phyloP scores from a whole-genome alignment of 2,329 filamentous ascomycete species.

The Aureobasidium melanogenum region DNA sequence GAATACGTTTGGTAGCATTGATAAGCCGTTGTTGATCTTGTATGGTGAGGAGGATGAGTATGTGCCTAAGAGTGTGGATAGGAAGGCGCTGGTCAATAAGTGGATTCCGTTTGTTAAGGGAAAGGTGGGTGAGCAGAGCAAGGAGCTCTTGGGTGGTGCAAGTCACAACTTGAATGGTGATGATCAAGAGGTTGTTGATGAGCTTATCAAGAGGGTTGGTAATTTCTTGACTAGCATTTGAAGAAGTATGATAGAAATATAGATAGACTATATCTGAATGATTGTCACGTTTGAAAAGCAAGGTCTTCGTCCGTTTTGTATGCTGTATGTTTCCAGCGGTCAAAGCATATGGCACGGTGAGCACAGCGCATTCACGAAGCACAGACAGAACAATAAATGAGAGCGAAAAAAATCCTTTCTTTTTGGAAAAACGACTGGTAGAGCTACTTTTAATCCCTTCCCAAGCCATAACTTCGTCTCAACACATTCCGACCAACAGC shows the following conservation, averaged over 20 bases:
- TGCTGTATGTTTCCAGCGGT: too few relatives aligned
- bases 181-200: slow-evolving; percentile 36
- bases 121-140: slow-evolving; percentile 39
- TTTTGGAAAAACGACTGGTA: slow-evolving; percentile 3
- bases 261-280: neutral
- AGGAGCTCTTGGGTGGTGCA: slow-evolving; percentile 41
- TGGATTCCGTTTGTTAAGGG: slow-evolving; percentile 46
- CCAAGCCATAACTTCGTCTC: slow-evolving; percentile 3
- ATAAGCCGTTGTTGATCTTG: slow-evolving; percentile 52
- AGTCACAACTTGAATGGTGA: slow-evolving; percentile 44
- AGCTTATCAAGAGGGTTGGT: slow-evolving; percentile 42
- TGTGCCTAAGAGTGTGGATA: slow-evolving; percentile 51
- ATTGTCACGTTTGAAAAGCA: neutral
- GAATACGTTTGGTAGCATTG: slow-evolving; percentile 56
- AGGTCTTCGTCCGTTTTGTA: too few relatives aligned
- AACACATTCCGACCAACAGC: neutral
- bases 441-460: slow-evolving; percentile 9
- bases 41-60: slow-evolving; percentile 59
- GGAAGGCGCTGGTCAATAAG: slow-evolving; percentile 45
- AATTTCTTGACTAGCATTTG: slow-evolving; percentile 29
- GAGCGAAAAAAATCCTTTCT: slow-evolving; percentile 1
- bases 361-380: neutral
- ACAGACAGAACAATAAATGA: neutral
- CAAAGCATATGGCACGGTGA: neutral
- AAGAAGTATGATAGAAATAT: neutral